These are phyloP conservation scores for Verticillium tricorpus DNA, from an alignment of 2,329 filamentous ascomycete genomes.

Conservation along the genomic window DNA sequence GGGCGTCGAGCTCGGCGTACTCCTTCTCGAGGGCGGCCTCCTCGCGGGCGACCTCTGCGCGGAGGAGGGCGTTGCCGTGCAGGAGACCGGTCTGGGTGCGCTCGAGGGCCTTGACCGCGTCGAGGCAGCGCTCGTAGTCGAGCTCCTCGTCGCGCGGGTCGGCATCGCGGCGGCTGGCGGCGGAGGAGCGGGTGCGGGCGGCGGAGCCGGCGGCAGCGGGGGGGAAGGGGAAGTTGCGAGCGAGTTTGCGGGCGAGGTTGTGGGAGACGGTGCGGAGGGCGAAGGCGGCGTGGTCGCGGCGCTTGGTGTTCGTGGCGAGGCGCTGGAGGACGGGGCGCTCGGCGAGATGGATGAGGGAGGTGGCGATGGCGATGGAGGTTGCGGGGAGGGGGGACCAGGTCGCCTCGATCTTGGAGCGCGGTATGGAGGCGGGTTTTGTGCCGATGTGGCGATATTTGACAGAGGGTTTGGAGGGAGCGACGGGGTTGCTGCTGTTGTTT, in stretches of 20 bases:
- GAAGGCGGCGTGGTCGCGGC: slow-evolving; percentile 48
- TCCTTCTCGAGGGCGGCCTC: slow-evolving; percentile 52
- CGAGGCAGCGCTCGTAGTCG: slow-evolving; percentile 60
- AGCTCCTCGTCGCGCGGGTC: slow-evolving; percentile 51
- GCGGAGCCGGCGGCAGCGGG: slow-evolving; percentile 33
- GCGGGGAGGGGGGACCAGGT: slow-evolving; percentile 60
- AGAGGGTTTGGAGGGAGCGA: slow-evolving; percentile 20
- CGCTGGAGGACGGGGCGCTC: slow-evolving; percentile 59
- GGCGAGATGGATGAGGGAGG: slow-evolving; percentile 51
- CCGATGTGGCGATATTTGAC: slow-evolving; percentile 46
- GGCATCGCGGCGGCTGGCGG: slow-evolving; percentile 20
- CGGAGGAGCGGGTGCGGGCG: slow-evolving; percentile 5
- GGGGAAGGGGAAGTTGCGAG: slow-evolving; percentile 62
- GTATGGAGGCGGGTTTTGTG: slow-evolving; percentile 47
- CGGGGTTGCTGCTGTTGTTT: slow-evolving; percentile 12
- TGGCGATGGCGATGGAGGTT: slow-evolving; percentile 51
- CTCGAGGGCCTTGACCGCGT: slow-evolving; percentile 53
- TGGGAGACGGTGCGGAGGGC: slow-evolving; percentile 52
- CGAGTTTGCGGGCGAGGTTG: slow-evolving; percentile 53
- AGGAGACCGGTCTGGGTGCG: slow-evolving; percentile 56
- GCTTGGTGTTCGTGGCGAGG: slow-evolving; percentile 42
- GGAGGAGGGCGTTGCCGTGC: slow-evolving; percentile 59
- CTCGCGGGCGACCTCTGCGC: slow-evolving; percentile 52
- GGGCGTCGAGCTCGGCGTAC: slow-evolving; percentile 41
- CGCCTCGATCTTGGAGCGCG: slow-evolving; percentile 60